Conservation (phyloP, 768 basidiomycete species). For the Rhodotorula diobovata region DNA sequence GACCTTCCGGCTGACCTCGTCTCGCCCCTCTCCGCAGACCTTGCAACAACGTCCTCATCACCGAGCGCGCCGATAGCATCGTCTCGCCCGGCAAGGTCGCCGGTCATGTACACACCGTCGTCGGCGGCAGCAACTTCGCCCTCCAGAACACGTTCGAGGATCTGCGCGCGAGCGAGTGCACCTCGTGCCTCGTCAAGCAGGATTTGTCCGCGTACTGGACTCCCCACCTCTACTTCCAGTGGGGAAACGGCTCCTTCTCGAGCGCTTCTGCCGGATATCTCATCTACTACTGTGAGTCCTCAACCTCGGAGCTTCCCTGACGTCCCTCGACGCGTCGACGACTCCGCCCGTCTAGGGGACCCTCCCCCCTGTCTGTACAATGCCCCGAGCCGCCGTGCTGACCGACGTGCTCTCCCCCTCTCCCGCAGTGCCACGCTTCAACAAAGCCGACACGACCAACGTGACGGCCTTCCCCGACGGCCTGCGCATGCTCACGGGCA, state of each 20-base stretch:
- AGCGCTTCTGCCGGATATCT: constrained; percentile 41
- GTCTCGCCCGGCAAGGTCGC: constrained; percentile 43
- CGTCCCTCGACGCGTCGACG: neutral
- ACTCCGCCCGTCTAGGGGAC: too few species aligned
- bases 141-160: constrained; percentile 34
- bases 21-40: neutral
- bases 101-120: constrained; percentile 45
- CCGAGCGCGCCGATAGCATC: constrained; percentile 47
- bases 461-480: constrained; percentile 32
- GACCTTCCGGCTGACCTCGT: too few species aligned
- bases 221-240: constrained; percentile 39
- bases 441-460: constrained; percentile 15
- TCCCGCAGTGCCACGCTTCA: neutral
- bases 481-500: constrained; percentile 52
- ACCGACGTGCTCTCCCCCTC: too few species aligned
- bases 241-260: constrained; percentile 44
- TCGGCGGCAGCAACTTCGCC: constrained; percentile 45
- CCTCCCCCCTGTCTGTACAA: too few species aligned
- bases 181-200: constrained; percentile 27
- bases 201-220: constrained; percentile 24
- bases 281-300: constrained; percentile 44
- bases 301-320: too few species aligned
- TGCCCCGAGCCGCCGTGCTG: too few species aligned
- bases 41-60: constrained; percentile 19
- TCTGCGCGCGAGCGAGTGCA: constrained; percentile 41